Evolutionary conservation across 306 rosid species (phyloP), one percentile per base, ranked within the genome.

Genomic region (Trichosanthes truncata): DNA sequence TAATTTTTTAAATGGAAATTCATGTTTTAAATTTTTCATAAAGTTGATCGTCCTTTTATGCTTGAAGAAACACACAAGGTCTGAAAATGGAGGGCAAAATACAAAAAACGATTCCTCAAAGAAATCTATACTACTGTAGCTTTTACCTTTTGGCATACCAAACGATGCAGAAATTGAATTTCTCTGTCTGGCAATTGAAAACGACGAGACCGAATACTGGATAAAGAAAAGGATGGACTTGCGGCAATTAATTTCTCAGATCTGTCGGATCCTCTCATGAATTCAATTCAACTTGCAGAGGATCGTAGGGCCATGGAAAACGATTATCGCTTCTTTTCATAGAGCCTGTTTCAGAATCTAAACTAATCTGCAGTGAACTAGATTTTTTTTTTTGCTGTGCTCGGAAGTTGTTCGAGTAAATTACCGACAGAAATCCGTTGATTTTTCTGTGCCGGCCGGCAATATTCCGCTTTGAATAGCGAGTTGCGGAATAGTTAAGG

Each of bases 101-200:
- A 5, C 1, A 29, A 62, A n/a, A 66, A 66, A 25, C 26, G 21
- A 36, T n/a, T 68, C 49, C 9, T 68, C 20, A 36, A 23, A 18
- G 7, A 41, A 35, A 66, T 66, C 73, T 41, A 67, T 1, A 45
- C 21, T 6, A 72, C 77, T 25, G 77, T 72, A 25, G 40, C 17
- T 72, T 72, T 72, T 46, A 35, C 57, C 49, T 45, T 72, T 25
- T 72, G 52, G 56, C 76, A 71, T 71, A 46, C 77, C 40, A 45
- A 46, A 45, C 57, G 59, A 46, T 46, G 57, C 38, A 72, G 77
- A 26, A n/a, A 72, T 72, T 72, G 38, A 72, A 72, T 43, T 46
- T 29, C 14, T 17, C 25, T 18, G 61, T 49, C 61, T 51, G 78
- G 46, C 62, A 17, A 15, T 31, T 74, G 78, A 74, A 31, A 74